Percentiles rank a stretch among this genome's conserved stretches.
Conservation (phyloP, 768 basidiomycete genomes). For the Crucibulum laeve region DNA sequence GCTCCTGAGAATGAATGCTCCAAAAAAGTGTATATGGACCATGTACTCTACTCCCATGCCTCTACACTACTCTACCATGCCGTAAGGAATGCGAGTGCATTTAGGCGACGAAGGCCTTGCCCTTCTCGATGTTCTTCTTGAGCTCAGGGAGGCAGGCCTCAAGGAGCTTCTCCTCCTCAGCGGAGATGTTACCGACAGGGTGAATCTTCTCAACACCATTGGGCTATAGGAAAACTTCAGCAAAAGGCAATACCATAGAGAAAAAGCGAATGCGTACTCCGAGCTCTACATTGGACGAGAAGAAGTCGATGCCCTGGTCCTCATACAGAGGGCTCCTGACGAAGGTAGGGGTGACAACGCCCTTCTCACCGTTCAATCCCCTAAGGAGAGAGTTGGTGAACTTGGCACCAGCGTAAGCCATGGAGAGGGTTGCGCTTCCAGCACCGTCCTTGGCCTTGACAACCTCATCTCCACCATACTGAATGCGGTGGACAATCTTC, state of each 20-base stretch:
- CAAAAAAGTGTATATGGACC: too few relatives aligned
- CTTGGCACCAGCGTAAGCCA: constrained; percentile 93
- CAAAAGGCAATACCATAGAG: constrained; percentile 6
- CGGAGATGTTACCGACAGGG: constrained; percentile 73
- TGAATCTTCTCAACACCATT: constrained; percentile 94
- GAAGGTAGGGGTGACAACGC: constrained; percentile 79
- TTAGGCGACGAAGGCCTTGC: constrained; percentile 67
- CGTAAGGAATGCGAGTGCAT: too few relatives aligned
- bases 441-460: constrained; percentile 97
- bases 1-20: too few relatives aligned
- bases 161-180: constrained; percentile 82
- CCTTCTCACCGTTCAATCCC: constrained; percentile 86
- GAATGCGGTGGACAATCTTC: constrained; percentile 87
- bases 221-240: constrained; percentile 32
- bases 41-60: too few relatives aligned
- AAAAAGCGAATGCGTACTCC: constrained; percentile 56
- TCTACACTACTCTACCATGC: too few relatives aligned
- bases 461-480: constrained; percentile 97
- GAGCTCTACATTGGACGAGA: constrained; percentile 92
- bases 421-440: constrained; percentile 91
- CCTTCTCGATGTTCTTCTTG: constrained; percentile 98
- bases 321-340: constrained; percentile 86
- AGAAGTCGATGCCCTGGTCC: constrained; percentile 87
- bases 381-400: constrained; percentile 81
- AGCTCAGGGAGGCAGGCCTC: constrained; percentile 87